A percentile compares a stretch with the other conserved stretches of the same genome.
Evolutionary conservation across 2,329 filamentous ascomycete species (phyloP).

Genomic region (Colletotrichum tabaci): DNA sequence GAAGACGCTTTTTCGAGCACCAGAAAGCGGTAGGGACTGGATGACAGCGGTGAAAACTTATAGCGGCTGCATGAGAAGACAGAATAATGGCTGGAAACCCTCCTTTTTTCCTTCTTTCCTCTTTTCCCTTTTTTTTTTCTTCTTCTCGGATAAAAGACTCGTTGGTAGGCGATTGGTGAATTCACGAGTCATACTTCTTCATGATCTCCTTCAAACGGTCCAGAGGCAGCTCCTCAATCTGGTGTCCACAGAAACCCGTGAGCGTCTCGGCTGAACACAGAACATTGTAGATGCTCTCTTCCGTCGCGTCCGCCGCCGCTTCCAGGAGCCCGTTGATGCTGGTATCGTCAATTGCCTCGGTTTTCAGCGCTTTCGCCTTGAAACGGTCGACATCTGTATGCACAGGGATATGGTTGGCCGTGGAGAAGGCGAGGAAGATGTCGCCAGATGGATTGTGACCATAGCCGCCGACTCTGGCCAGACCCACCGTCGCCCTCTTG

Average conservation of each 20-base stretch:
- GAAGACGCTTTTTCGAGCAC: not conserved
- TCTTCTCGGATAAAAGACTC: not conserved
- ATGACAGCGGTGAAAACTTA: no score
- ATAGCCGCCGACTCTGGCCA: constrained; percentile 73
- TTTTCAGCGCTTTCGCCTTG: constrained; percentile 52
- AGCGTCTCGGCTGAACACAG: constrained; percentile 74
- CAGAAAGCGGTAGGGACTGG: not conserved
- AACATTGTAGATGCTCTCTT: constrained; percentile 77
- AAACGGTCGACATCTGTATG: constrained; percentile 61
- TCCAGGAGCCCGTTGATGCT: constrained; percentile 75
- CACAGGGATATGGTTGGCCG: constrained; percentile 66
- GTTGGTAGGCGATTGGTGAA: not conserved
- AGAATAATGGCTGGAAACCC: no score
- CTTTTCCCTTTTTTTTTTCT: no score
- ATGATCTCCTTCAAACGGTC: constrained; percentile 63
- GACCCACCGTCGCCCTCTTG: constrained; percentile 72
- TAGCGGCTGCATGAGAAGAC: not conserved
- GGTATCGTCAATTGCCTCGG: constrained; percentile 69
- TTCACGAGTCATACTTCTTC: constrained; percentile 49
- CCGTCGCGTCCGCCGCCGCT: constrained; percentile 73
- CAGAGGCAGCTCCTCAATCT: constrained; percentile 65
- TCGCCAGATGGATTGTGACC: constrained; percentile 76
- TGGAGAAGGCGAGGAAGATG: constrained; percentile 78
- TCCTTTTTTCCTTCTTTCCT: no score
- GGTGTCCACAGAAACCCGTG: constrained; percentile 65